Conservation (phyloP, 2,329 filamentous ascomycete genomes). For the Aphanoascus verrucosus region DNA sequence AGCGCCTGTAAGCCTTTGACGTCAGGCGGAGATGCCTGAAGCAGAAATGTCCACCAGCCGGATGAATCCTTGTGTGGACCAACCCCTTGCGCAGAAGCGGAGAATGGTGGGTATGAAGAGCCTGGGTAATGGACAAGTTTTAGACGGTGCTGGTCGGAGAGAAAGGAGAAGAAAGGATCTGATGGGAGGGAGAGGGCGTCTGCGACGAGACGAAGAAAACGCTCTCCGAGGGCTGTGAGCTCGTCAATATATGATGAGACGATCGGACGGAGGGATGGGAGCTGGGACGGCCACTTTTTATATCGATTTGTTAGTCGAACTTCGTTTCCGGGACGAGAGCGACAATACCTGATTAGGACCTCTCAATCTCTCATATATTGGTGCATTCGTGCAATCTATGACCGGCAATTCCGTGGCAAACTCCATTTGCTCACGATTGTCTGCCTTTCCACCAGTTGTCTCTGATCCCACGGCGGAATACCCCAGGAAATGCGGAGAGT, state of each 20-base stretch:
- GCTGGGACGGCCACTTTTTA: conserved; percentile 35
- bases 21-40: conserved; percentile 47
- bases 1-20: conserved; percentile 37
- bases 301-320: not conserved
- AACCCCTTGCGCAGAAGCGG: conserved; percentile 40
- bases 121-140: conserved; percentile 48
- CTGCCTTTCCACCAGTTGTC: conserved; percentile 43
- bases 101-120: not conserved
- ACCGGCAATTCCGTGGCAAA: conserved; percentile 46
- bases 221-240: conserved; percentile 41
- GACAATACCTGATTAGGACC: conserved; percentile 39
- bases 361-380: conserved; percentile 37
- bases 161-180: conserved; percentile 43
- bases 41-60: conserved; percentile 54
- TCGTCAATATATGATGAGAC: conserved; percentile 43
- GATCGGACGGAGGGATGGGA: conserved; percentile 28
- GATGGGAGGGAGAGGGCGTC: conserved; percentile 43
- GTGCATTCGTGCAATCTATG: conserved; percentile 25
- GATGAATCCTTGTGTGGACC: conserved; percentile 54
- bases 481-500: conserved; percentile 52
- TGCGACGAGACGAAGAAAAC: conserved; percentile 48
- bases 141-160: conserved; percentile 49
- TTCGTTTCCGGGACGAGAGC: not conserved
- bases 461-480: conserved; percentile 48
- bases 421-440: conserved; percentile 50